A percentile compares a stretch with the other conserved stretches of the same genome.
These are phyloP conservation scores for Solanum arcanum DNA, from an alignment of 257 asterid species.

Conservation along the genomic window DNA sequence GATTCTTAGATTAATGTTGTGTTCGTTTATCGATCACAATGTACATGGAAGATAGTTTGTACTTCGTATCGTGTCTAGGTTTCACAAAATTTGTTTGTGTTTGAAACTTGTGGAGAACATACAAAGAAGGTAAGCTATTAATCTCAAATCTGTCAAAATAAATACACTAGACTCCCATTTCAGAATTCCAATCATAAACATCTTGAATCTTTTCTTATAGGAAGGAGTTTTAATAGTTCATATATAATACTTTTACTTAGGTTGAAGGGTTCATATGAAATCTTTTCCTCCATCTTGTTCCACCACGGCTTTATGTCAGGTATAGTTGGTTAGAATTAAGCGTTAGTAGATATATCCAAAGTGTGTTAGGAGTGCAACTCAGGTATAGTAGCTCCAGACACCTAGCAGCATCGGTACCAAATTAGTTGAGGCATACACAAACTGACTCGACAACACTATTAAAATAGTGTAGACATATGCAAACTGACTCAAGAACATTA, in stretches of 20 bases:
- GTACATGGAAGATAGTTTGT: background rate
- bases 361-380: background rate
- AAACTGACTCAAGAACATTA: background rate
- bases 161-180: background rate
- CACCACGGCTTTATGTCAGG: background rate
- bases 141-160: background rate
- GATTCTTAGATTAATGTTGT: background rate
- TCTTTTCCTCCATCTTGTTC: background rate
- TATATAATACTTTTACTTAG: background rate
- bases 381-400: background rate
- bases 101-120: background rate
- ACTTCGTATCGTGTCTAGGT: background rate
- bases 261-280: background rate
- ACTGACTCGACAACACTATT: background rate
- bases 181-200: background rate
- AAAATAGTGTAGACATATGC: background rate
- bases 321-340: background rate
- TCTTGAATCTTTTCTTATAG: background rate
- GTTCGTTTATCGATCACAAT: background rate
- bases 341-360: background rate
- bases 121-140: background rate
- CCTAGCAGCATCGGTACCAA: background rate
- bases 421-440: background rate
- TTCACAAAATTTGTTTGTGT: background rate
- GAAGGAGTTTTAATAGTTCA: background rate